Evolutionary conservation across 2,329 filamentous ascomycete species (phyloP), one percentile per base, ranked within the genome.

Genomic region (Fusarium nurragi): DNA sequence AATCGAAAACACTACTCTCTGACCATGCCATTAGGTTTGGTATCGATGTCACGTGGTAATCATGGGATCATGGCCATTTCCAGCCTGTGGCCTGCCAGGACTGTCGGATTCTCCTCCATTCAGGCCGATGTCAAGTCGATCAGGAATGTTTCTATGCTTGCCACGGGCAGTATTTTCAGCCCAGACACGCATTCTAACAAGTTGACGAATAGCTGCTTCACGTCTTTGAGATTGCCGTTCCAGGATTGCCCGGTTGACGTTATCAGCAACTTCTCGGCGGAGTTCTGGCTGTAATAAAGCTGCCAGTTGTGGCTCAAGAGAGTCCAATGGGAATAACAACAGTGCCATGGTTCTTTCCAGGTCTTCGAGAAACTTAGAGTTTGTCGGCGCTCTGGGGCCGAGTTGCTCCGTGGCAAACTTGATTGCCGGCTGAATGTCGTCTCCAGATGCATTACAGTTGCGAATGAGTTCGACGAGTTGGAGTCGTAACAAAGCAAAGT

Each of bases 401-500:
- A 99, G 86, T 71, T 97, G 90, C 32, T 89, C 87, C 1, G 91
- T 93, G 2, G 95, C 95, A 78, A 99, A 99, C 57, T 89, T 88
- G 49, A 99, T 79, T 2, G 93, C 95, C 8, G 90, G 88, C 11
- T 77, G 87, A 51, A 97, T 93, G 69, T 97, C 92, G 26, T 88
- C 87, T 52, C 87, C 84, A 36, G 83, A 82, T 12, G 85, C 81
- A 53, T 87, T 92, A 77, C 91, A 93, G 37, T 82, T 82, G 30
- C 93, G 89, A 70, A 99, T 99, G 50, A 98, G 84, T 79, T 99
- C 95, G 54, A 99, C 91, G 7, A 99, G 85, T 76, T 99, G 95
- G 36, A 99, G 84, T 32, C 94, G 90, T 43, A 99, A 83, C 6
- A 99, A 83, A 2, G 92, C 88, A 77, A 99, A 99, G 76, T 98